Conservation (phyloP, 441 rosid species). For the Arabidopsis hybrid region DNA sequence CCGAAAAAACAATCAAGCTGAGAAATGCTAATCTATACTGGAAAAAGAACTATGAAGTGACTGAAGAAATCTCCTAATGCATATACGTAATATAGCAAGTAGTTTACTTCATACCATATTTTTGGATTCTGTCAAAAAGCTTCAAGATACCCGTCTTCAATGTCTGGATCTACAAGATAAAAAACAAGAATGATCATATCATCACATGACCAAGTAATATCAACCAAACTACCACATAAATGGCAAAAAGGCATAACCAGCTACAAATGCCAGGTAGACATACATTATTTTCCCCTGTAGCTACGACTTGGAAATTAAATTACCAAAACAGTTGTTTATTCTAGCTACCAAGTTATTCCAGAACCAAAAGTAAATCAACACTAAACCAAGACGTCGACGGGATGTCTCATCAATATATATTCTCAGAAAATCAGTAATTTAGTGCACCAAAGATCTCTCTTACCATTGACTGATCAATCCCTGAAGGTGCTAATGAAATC, state of each 20-base stretch:
- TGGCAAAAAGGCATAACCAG: conserved; percentile 12
- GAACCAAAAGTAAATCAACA: conserved; percentile 7
- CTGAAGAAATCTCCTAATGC: conserved; percentile 6
- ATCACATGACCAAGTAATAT: conserved; percentile 16
- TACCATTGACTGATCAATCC: conserved; percentile 85
- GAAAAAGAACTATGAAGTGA: conserved; percentile 2
- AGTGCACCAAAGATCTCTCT: conserved; percentile 33
- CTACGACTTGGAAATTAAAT: not conserved
- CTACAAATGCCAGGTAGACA: not conserved
- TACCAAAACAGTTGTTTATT: not conserved
- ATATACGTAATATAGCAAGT: conserved; percentile 19
- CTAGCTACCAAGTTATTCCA: not conserved
- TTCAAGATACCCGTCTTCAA: conserved; percentile 75
- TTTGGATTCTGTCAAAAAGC: conserved; percentile 82
- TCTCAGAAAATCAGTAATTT: conserved; percentile 10
- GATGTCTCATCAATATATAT: not conserved
- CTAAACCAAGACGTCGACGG: not conserved
- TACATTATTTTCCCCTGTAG: not conserved
- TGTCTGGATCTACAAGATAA: conserved; percentile 64
- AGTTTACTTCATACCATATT: conserved; percentile 64
- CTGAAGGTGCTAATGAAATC: conserved; percentile 78
- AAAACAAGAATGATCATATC: conserved; percentile 16
- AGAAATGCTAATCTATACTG: not conserved
- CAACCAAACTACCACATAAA: conserved; percentile 12
- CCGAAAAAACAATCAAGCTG: conserved; percentile 20